Conservation (phyloP, 371 early-diverging fungal genomes). For the Synchytrium microbalum region DNA sequence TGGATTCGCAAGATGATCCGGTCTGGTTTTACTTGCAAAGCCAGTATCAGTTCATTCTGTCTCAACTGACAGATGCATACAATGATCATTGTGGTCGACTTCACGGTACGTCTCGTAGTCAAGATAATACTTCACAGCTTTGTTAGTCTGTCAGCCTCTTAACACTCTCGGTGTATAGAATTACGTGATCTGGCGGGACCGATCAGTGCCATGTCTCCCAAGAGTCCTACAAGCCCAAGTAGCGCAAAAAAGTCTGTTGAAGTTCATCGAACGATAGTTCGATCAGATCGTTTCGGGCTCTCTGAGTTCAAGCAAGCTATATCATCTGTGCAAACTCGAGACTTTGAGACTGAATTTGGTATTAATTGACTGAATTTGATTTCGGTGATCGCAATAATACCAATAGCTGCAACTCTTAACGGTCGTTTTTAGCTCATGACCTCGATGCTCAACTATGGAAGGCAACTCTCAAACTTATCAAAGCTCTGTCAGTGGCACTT, state of each 20-base stretch:
- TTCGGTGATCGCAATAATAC: background rate
- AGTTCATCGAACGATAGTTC: constrained; percentile 33
- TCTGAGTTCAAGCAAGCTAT: constrained; percentile 26
- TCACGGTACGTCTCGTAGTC: constrained; percentile 16
- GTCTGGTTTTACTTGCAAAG: constrained; percentile 83
- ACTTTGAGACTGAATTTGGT: constrained; percentile 33
- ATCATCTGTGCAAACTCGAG: constrained; percentile 21
- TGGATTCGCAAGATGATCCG: constrained; percentile 78
- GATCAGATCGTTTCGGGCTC: constrained; percentile 15
- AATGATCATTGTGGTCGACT: constrained; percentile 32
- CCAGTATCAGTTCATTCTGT: constrained; percentile 81
- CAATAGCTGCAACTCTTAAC: too few species aligned
- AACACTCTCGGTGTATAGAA: too few species aligned
- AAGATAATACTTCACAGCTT: too few species aligned
- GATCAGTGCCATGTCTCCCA: background rate
- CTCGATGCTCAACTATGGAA: constrained; percentile 53
- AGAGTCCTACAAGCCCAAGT: background rate
- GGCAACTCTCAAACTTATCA: constrained; percentile 56
- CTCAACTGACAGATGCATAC: constrained; percentile 60
- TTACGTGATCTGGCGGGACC: background rate
- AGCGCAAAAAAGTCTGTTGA: constrained; percentile 17
- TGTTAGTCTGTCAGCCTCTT: too few species aligned
- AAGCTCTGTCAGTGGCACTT: constrained; percentile 64
- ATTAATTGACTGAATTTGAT: background rate
- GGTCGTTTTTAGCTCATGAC: constrained; percentile 21